Conservation (phyloP, 139 green algal species). For the Chlamydomonas eustigma region DNA sequence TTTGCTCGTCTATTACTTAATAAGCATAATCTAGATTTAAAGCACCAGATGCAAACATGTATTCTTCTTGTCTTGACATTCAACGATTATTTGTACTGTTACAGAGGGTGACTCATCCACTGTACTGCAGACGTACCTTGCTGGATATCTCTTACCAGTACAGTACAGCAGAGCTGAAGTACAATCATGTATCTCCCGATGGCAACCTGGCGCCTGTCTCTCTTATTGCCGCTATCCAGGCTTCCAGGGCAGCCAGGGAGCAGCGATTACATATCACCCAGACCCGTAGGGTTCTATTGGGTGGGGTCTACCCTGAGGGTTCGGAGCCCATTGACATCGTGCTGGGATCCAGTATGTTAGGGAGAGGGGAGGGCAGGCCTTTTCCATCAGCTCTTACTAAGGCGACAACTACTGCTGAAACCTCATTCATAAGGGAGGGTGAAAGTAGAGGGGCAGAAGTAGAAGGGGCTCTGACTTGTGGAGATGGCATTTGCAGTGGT, state of each 20-base stretch:
- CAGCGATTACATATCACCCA: not conserved
- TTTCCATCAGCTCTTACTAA: no score
- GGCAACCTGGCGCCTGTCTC: not conserved
- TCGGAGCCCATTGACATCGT: not conserved
- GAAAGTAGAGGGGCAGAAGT: no score
- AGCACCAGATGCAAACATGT: no score
- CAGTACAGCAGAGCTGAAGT: no score
- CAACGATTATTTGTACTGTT: no score
- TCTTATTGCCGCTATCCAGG: not conserved
- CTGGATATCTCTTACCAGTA: not conserved
- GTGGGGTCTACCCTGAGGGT: not conserved
- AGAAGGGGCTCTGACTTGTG: not conserved
- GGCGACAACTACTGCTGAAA: no score
- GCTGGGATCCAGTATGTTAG: not conserved
- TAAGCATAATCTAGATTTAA: no score
- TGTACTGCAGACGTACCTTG: not conserved
- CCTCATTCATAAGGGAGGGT: no score
- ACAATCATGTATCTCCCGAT: not conserved
- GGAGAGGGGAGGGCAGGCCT: not conserved
- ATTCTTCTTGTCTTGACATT: no score
- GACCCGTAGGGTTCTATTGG: not conserved
- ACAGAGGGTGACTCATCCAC: no score
- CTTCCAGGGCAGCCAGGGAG: not conserved
- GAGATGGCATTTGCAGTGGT: not conserved
- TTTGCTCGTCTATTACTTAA: no score